Evolutionary conservation across 2,329 filamentous ascomycete genomes (phyloP), one percentile per base, ranked within the genome.

Genomic region (Epichloe amarillans): DNA sequence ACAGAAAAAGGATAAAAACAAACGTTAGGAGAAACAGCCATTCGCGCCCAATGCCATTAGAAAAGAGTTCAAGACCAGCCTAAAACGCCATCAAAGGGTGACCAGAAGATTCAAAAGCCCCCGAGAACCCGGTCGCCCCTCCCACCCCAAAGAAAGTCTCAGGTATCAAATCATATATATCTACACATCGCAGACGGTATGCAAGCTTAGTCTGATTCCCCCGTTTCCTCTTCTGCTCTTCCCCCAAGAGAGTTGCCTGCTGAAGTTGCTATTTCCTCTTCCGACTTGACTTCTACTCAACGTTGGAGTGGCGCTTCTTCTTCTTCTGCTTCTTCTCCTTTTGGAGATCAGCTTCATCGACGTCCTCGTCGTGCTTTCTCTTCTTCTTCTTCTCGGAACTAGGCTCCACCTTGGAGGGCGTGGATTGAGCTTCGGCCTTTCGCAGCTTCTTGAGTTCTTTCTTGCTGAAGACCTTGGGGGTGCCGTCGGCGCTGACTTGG

Each of bases 361-460:
- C 75, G 57, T 82, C 81, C 54, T 80, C 84, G 46, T 80, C 80
- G 54, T 75, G 74, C 72, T 86, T 86, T 65, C 83, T 78, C 77
- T 88, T 87, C 78, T 88, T 88, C 67, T 76, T 77, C 60, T 69
- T 62, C 46, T 59, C 55, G 4, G 56, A 50, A 14, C 40, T 43
- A 43, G 56, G 60, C 48, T 66, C 65, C 26, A 66, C 62, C 53
- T 70, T 69, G 46, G 68, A 67, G 15, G 72, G 73, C 41, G 66
- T 66, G n/a, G 54, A 57, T 48, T 64, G 58, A 60, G 80, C 78
- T 63, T 79, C 79, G 17, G 66, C 68, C 70, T 84, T 85, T 69
- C 78, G 80, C 52, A 76, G 70, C 73, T 86, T 85, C 76, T 87
- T 87, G 61, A 84, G 66, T 45, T 86, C 82, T 71, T 87, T 88